Base-by-base conservation (phyloP, 371 early-diverging fungal species). In the Actinomortierella ambigua region DNA sequence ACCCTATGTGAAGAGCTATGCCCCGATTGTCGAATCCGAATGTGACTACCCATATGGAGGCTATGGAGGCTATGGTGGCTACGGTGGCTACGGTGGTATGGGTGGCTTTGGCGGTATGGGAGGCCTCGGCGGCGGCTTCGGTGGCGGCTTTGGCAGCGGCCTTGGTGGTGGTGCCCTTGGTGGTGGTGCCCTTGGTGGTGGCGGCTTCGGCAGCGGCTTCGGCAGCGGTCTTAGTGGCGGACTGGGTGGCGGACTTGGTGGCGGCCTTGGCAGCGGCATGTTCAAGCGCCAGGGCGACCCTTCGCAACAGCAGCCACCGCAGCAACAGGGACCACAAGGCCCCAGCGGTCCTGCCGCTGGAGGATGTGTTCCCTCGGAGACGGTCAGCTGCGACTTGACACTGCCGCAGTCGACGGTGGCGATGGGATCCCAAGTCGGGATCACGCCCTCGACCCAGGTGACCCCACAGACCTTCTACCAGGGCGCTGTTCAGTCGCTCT, bases 401-500 rank as follows among this genome's bases (percentile, higher is more conserved):
- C 24, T 70, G 27, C 71, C 71, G 0, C 28, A 54, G 11, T 62
- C 61, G 62, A 61, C 26, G 22, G 66, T 70, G 24, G 59, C 57
- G 18, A 29, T 70, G 49, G 71, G 71, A 6, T 65, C 65, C n/a
- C 55, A 58, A 2, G 62, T 65, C 50, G 43, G 6, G 15, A 58
- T 61, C 50, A 48, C 41, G 27, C 71, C 66, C 20, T 50, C 62
- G 27, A 71, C 51, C 46, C 29, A 55, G 7, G 57, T 71, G 41
- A 23, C 48, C 17, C 73, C 73, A 24, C 51, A 59, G 47, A 66
- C 73, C 29, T 59, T 59, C 1, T 73, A 66, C 43, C 60, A 63
- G 28, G 29, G 29, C 39, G 63, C 62, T 18, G 67, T 73, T 46
- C 67, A 73, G 43, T 46, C 73, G n/a, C 57, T 73, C 13, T 59